Conservation (phyloP, 495 filamentous ascomycete genomes). For the Aspergillus conjunctus region DNA sequence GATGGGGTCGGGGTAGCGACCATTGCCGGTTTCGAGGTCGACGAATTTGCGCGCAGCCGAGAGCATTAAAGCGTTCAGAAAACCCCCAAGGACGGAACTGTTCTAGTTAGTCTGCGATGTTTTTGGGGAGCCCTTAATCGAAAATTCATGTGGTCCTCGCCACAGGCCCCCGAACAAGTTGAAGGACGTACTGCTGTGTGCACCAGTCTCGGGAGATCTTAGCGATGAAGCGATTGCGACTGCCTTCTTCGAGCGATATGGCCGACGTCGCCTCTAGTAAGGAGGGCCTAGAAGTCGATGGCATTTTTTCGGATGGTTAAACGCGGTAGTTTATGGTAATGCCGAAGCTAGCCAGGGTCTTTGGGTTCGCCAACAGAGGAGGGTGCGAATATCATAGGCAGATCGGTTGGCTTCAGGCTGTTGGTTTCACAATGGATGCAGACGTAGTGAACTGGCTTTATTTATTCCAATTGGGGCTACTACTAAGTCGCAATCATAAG, state of each 20-base stretch:
- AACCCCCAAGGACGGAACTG: slow-evolving; percentile 30
- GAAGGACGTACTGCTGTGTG: slow-evolving; percentile 26
- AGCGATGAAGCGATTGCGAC: slow-evolving; percentile 19
- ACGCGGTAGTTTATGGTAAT: background rate
- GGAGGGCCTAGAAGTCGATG: slow-evolving; percentile 1
- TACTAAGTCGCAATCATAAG: background rate
- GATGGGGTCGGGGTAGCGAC: slow-evolving; percentile 25
- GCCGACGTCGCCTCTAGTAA: slow-evolving; percentile 23
- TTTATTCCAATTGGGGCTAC: background rate
- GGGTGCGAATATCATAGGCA: background rate
- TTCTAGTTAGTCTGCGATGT: slow-evolving; percentile 12
- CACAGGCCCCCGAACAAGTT: background rate
- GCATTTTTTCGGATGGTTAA: slow-evolving; percentile 4
- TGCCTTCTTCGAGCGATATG: slow-evolving; percentile 17
- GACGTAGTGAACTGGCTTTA: background rate
- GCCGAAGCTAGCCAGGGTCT: background rate
- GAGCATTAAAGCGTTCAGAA: slow-evolving; percentile 24
- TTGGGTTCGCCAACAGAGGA: background rate
- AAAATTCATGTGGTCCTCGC: background rate
- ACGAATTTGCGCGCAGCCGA: slow-evolving; percentile 21
- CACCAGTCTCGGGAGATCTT: slow-evolving; percentile 28
- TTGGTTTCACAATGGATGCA: background rate
- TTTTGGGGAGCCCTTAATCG: background rate
- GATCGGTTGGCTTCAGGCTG: background rate
- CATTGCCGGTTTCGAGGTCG: slow-evolving; percentile 14